These are phyloP conservation scores for Candida germanica DNA, from an alignment of 805 yeast species.

Conservation along the genomic window DNA sequence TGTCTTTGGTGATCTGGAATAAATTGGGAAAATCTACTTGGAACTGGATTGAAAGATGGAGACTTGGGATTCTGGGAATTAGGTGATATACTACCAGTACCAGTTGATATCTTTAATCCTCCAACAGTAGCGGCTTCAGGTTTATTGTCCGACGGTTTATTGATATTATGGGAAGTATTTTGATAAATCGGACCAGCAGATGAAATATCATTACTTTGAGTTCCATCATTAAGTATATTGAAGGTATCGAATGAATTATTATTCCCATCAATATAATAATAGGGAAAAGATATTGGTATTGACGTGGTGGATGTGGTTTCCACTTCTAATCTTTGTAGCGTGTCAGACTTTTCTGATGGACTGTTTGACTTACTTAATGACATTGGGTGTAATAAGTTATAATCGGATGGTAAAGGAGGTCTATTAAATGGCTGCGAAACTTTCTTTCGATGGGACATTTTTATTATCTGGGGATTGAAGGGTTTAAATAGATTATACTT, in stretches of 20 bases:
- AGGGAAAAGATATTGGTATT: conserved; percentile 27
- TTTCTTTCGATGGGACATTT: not conserved
- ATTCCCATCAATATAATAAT: conserved; percentile 19
- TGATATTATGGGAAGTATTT: conserved; percentile 23
- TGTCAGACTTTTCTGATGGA: conserved; percentile 9
- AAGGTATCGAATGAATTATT: conserved; percentile 26
- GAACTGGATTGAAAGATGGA: conserved; percentile 31
- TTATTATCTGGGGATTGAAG: not conserved
- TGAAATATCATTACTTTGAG: conserved; percentile 2
- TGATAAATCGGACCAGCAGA: conserved; percentile 18
- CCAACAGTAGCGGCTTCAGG: conserved; percentile 5
- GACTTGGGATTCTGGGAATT: not conserved
- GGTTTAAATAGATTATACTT: no score
- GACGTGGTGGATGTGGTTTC: conserved; percentile 26
- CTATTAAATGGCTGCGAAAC: conserved; percentile 1
- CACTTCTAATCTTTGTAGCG: conserved; percentile 19
- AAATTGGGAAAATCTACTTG: conserved; percentile 39
- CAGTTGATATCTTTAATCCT: conserved; percentile 2
- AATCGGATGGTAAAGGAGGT: conserved; percentile 7
- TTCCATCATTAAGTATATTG: conserved; percentile 15
- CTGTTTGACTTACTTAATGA: conserved; percentile 3
- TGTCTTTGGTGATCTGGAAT: conserved; percentile 28
- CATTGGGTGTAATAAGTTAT: conserved; percentile 1
- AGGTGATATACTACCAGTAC: not conserved
- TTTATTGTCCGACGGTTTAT: not conserved